Percentiles rank a stretch among this genome's conserved stretches.
phyloP scores from a whole-genome alignment of 2,329 filamentous ascomycete genomes.

The Alternaria sp. region DNA sequence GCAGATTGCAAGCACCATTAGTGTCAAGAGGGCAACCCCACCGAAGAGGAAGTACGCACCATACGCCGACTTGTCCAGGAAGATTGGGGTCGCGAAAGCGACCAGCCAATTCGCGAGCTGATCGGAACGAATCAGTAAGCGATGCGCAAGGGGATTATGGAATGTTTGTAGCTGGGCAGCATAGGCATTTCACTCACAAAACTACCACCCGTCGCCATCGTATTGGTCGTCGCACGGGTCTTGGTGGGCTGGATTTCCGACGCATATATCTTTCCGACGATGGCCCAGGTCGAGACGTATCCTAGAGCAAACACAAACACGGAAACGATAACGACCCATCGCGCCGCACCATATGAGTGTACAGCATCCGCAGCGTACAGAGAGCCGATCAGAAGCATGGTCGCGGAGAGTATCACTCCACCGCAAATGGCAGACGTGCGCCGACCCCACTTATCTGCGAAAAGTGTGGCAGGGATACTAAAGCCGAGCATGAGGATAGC shows the following conservation, averaged over 20 bases:
- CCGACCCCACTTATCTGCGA: not conserved
- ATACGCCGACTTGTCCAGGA: not conserved
- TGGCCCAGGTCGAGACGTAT: not conserved
- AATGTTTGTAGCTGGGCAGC: fast-evolving
- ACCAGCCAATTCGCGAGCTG: not conserved
- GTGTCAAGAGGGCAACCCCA: not conserved
- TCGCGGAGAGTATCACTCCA: not conserved
- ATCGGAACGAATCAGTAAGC: not conserved
- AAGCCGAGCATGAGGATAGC: not conserved
- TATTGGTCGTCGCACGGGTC: not conserved
- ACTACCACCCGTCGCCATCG: not conserved
- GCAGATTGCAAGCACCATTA: not conserved
- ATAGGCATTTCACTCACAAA: not conserved
- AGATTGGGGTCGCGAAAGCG: not conserved
- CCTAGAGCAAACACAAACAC: not conserved
- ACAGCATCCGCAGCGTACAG: not conserved
- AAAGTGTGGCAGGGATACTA: not conserved
- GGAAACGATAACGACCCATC: not conserved
- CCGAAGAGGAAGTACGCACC: not conserved
- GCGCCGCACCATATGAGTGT: not conserved
- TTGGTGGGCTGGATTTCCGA: not conserved
- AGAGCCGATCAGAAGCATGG: not conserved
- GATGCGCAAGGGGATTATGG: too few species aligned
- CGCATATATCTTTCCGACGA: not conserved
- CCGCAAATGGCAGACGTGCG: not conserved